Conservation (phyloP, 495 filamentous ascomycete genomes). For the Wilcoxina mikolae region DNA sequence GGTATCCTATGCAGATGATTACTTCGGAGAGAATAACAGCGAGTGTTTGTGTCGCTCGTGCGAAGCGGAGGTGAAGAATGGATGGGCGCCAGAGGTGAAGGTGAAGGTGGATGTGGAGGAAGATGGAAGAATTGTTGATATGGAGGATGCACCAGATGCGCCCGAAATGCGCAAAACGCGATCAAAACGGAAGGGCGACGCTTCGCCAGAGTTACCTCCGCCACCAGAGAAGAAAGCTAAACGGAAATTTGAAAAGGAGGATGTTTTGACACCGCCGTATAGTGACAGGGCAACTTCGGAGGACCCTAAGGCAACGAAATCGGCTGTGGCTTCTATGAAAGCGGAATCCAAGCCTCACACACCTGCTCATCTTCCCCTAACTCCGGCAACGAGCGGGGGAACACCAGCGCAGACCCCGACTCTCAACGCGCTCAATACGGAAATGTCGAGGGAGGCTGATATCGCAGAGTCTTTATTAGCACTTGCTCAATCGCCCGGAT, state of each 20-base stretch:
- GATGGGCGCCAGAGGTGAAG: slow-evolving; percentile 47
- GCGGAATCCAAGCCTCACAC: not conserved
- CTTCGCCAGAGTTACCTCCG: not conserved
- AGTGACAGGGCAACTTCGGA: slow-evolving; percentile 21
- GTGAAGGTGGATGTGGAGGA: slow-evolving; percentile 6
- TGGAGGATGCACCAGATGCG: slow-evolving; percentile 13
- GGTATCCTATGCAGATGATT: slow-evolving; percentile 85
- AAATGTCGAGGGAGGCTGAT: slow-evolving; percentile 2
- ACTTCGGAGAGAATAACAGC: slow-evolving; percentile 88
- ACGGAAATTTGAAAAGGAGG: slow-evolving; percentile 9
- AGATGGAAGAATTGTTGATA: not conserved
- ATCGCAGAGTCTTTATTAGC: slow-evolving; percentile 16
- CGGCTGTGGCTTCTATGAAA: not conserved
- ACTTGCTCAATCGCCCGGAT: slow-evolving; percentile 8
- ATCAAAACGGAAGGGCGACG: slow-evolving; percentile 12
- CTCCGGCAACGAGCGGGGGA: not conserved
- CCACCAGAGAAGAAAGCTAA: slow-evolving; percentile 6
- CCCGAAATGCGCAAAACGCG: slow-evolving; percentile 13
- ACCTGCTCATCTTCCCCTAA: not conserved
- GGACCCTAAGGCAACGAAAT: slow-evolving; percentile 1
- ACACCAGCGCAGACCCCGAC: not conserved
- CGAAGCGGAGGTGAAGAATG: slow-evolving; percentile 59
- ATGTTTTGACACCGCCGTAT: slow-evolving; percentile 21
- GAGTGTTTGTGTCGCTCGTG: slow-evolving; percentile 88
- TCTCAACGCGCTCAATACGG: not conserved